Conservation (phyloP, 2,329 filamentous ascomycete species). For the Lachnum nothofagi region DNA sequence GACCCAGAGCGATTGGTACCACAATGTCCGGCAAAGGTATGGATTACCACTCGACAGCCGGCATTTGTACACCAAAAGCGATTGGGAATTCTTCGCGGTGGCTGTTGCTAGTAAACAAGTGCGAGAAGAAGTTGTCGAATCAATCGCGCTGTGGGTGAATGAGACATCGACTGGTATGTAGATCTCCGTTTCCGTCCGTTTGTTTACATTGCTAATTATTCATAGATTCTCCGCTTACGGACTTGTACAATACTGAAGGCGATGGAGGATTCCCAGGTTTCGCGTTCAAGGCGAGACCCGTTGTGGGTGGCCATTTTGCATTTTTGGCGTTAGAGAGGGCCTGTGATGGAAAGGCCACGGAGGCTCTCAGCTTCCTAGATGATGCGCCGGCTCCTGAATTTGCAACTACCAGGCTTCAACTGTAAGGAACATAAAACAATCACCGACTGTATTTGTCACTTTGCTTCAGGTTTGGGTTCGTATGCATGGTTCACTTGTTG, state of each 20-base stretch:
- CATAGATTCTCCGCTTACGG: constrained; percentile 67
- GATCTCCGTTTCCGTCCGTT: not conserved
- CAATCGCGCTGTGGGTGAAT: constrained; percentile 76
- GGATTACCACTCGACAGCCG: constrained; percentile 77
- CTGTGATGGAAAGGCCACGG: constrained; percentile 64
- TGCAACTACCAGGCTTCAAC: constrained; percentile 10
- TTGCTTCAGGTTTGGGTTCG: too few species aligned
- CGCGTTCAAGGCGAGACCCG: constrained; percentile 74
- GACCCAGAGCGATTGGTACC: constrained; percentile 77
- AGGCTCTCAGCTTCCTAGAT: constrained; percentile 50
- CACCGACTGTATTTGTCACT: too few species aligned
- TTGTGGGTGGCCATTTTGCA: constrained; percentile 81
- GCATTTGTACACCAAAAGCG: constrained; percentile 80
- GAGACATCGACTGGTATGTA: constrained; percentile 63
- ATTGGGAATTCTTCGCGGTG: constrained; percentile 88
- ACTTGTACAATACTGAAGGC: constrained; percentile 77
- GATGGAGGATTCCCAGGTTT: constrained; percentile 68
- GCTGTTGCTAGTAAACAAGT: constrained; percentile 67
- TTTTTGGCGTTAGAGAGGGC: constrained; percentile 76
- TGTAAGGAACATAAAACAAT: constrained; percentile 13
- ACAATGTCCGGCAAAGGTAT: constrained; percentile 71
- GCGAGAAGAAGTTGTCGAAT: constrained; percentile 65
- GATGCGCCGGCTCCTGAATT: constrained; percentile 24
- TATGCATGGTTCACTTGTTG: too few species aligned
- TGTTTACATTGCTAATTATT: constrained; percentile 12